Evolutionary conservation across 441 rosid species (phyloP).

Genomic region (Macaranga tanarius): DNA sequence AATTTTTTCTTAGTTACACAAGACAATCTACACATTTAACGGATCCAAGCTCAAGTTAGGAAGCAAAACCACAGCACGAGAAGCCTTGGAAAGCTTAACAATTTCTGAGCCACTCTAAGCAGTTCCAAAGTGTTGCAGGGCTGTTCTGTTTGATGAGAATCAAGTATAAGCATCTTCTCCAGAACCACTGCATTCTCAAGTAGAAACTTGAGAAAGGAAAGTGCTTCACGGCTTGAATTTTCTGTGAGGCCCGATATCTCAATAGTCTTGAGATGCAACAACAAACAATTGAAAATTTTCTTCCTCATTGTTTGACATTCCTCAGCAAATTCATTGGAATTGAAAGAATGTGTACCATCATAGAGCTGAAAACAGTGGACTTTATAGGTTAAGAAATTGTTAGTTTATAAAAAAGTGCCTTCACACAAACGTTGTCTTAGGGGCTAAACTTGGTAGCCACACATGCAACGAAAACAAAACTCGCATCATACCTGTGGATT

Average conservation of each 20-base stretch:
- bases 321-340: not conserved
- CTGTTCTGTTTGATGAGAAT: too few relatives aligned
- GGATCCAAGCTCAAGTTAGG: too few relatives aligned
- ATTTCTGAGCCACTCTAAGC: not conserved
- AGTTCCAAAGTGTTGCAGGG: not conserved
- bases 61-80: not conserved
- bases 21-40: too few relatives aligned
- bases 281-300: not conserved
- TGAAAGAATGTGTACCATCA: not conserved
- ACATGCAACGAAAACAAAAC: too few relatives aligned
- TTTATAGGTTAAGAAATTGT: too few relatives aligned
- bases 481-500: too few relatives aligned
- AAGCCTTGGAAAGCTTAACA: not conserved
- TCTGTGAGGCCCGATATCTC: conserved; percentile 4
- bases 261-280: conserved; percentile 11
- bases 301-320: not conserved
- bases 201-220: conserved; percentile 16
- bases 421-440: too few relatives aligned
- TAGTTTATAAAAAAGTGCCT: too few relatives aligned
- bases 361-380: not conserved
- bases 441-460: too few relatives aligned
- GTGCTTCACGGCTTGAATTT: not conserved
- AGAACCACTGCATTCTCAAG: conserved; percentile 16
- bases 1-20: too few relatives aligned
- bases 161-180: conserved; percentile 16